Evolutionary conservation across 202 grass and related monocot species (phyloP), one percentile per base, ranked within the genome.

Genomic region (Setaria viridis): DNA sequence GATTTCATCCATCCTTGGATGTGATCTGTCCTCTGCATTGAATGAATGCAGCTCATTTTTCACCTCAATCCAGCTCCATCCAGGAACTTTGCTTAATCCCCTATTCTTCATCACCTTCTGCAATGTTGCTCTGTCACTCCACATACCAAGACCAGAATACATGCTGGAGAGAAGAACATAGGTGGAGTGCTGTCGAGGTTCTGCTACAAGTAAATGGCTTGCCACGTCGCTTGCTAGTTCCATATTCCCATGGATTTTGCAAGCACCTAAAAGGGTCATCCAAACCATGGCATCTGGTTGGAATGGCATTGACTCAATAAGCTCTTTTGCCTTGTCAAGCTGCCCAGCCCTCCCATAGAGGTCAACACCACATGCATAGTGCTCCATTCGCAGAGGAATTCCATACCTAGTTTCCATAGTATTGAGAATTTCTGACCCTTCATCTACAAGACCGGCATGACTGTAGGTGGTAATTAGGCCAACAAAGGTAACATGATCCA

Each of bases 51-150:
- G 81, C 62, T 91, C 76, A n/a, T 91, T 89, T n/a, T 82, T 89
- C 67, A 89, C 73, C 86, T 95, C 88, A 4, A 95, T 92, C 93
- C 93, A 95, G 75, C 93, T 92, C 90, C 93, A 95, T 74, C 90
- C 93, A 58, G 90, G 93, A 14, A 92, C 84, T 85, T 95, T 95
- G 37, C 35, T 90, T 73, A 95, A 79, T 42, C 90, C 88, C 80
- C 80, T 90, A 16, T 76, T 76, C 73, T 86, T 95, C 93, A 95
- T 95, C 43, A 53, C 78, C 65, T 17, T 95, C 73, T 92, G 93
- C 29, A 95, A 69, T 10, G 34, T 72, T 73, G 88, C 90, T 58
- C 90, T 91, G 10, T 89, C 80, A 67, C 62, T 78, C 93, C 90
- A 95, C 93, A 95, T 91, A 45, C 88, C 93, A 80, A 85, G 45